Evolutionary conservation across 495 filamentous ascomycete genomes (phyloP), one percentile per base, ranked within the genome.

Genomic region (Xanthoparmelia taractica): DNA sequence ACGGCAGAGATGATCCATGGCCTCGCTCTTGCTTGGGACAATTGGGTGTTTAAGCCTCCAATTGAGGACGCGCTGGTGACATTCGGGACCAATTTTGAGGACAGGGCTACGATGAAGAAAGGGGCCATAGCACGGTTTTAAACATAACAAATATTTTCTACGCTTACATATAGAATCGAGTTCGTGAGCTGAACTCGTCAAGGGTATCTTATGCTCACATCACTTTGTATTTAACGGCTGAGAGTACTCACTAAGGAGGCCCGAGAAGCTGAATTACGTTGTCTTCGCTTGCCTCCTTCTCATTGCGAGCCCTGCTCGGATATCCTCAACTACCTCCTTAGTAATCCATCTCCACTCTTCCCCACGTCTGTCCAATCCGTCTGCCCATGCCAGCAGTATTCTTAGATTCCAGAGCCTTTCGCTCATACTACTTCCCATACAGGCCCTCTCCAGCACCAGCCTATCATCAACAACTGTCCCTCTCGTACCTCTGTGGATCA

Each of bases 331-430:
- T 67, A 64, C 65, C 71, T 67, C 69, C 75, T 60, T 69, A 63
- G 57, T 68, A 66, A 61, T 68, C 73, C 61, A 74, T 56, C 72
- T 66, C 66, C 62, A 75, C 54, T 68, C 73, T 54, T 72, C 70
- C 52, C 67, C 73, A 61, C 68, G 74, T 60, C 68, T 67, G 58
- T 67, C 68, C 41, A 70, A 68, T 47, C 71, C 70, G 69, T 91
- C 89, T 4, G 85, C 81, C 90, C 91, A 96, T 65, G 87, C 87
- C 73, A 96, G 94, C 54, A 98, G 71, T 13, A 93, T 67, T 61
- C 82, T 82, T 29, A 97, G 74, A 60, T 92, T 89, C 74, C 89
- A 81, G 59, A 97, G 69, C 3, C 84, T 77, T 72, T 94, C 89
- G 43, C 84, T 79, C 67, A 74, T 82, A 48, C 83, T 79, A 48